Conservation (phyloP, 495 filamentous ascomycete species). For the Lasiosphaeria hispida region DNA sequence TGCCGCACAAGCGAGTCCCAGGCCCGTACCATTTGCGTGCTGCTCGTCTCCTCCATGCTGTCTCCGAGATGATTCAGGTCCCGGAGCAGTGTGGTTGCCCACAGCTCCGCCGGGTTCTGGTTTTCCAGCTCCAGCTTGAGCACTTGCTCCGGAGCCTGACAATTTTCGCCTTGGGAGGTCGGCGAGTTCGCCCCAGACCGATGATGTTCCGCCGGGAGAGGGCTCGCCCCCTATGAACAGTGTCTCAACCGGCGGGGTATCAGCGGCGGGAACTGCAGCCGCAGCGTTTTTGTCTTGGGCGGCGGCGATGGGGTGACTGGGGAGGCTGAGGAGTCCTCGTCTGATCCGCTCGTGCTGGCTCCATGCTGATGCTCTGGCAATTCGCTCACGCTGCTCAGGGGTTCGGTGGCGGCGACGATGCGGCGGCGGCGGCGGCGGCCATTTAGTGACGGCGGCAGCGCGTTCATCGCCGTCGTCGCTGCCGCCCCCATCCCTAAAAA, state of each 20-base stretch:
- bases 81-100: slow-evolving; percentile 19
- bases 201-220: too few species aligned
- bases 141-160: slow-evolving; percentile 2
- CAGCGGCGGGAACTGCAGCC: slow-evolving; percentile 15
- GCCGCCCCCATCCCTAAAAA: slow-evolving; percentile 35
- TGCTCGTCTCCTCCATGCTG: slow-evolving; percentile 10
- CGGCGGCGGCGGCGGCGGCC: slow-evolving; percentile 8
- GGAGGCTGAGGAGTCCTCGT: slow-evolving; percentile 2
- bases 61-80: slow-evolving; percentile 19
- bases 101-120: slow-evolving; percentile 17
- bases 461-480: not conserved
- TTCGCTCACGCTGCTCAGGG: not conserved
- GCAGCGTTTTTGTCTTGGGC: slow-evolving; percentile 20
- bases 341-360: not conserved
- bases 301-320: slow-evolving; percentile 20
- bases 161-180: slow-evolving; percentile 6
- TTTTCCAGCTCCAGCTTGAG: slow-evolving; percentile 18
- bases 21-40: not conserved
- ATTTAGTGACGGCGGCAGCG: not conserved
- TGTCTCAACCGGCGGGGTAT: slow-evolving; percentile 13
- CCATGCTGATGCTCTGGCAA: not conserved
- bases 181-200: too few species aligned
- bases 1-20: not conserved
- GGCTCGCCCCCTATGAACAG: not conserved
- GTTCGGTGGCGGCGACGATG: not conserved